phyloP scores from a whole-genome alignment of 73 alveolate species.

The Vitrella brassicaformis region DNA sequence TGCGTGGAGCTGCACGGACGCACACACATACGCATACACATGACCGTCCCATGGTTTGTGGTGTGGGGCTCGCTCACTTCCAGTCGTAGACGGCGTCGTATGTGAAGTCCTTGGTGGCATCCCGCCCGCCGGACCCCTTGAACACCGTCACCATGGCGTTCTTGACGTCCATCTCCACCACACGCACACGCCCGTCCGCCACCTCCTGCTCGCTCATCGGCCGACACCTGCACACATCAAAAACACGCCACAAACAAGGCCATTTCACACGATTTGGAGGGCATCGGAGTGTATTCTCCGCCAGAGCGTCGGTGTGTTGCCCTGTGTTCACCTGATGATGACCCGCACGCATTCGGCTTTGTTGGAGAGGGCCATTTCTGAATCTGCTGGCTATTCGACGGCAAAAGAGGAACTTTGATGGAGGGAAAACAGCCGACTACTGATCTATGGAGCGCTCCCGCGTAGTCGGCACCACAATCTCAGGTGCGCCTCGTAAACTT shows the following conservation, averaged over 20 bases:
- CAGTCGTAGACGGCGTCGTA: conserved; percentile 53
- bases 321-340: not conserved
- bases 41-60: conserved; percentile 34
- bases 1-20: conserved; percentile 28
- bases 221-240: not conserved
- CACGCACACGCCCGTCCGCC: not conserved
- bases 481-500: no score
- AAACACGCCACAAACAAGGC: not conserved
- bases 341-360: not conserved
- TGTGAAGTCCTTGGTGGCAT: conserved; percentile 32
- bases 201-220: not conserved
- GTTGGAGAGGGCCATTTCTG: no score
- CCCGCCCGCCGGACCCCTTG: not conserved
- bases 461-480: no score
- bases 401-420: no score
- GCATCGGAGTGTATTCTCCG: not conserved
- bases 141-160: not conserved
- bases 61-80: conserved; percentile 37
- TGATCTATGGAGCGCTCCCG: no score
- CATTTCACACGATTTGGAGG: not conserved
- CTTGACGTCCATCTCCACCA: not conserved
- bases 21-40: conserved; percentile 21
- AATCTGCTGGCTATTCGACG: no score
- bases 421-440: no score
- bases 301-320: not conserved